Conservation (phyloP, 1,139 yeast genomes). For the Candida gigantensis region DNA sequence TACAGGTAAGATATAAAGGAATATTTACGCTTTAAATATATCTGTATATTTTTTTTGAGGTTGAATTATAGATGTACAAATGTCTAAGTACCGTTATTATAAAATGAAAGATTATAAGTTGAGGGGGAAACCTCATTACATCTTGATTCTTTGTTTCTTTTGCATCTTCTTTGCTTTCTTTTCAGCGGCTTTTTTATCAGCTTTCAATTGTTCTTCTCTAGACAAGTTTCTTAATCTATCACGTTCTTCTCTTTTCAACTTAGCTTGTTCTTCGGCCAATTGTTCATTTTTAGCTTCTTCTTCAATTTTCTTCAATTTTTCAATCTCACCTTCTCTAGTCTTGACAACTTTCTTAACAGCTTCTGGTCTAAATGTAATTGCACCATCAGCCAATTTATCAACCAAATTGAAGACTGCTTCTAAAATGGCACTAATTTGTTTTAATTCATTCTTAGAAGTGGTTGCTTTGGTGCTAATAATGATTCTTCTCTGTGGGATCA, state of each 20-base stretch:
- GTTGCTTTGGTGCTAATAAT: slow-evolving; percentile 54
- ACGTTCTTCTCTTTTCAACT: slow-evolving; percentile 63
- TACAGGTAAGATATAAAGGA: slow-evolving; percentile 45
- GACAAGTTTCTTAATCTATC: slow-evolving; percentile 57
- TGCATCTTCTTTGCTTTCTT: slow-evolving; percentile 44
- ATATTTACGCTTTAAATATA: too few relatives aligned
- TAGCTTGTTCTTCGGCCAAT: slow-evolving; percentile 65
- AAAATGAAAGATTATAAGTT: too few relatives aligned
- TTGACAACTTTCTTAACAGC: slow-evolving; percentile 72
- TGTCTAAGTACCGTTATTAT: too few relatives aligned
- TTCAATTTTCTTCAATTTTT: slow-evolving; percentile 56
- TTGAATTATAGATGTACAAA: too few relatives aligned
- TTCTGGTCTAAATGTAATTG: slow-evolving; percentile 59
- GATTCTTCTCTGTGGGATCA: slow-evolving; percentile 56
- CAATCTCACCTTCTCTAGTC: slow-evolving; percentile 69
- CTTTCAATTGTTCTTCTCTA: slow-evolving; percentile 73
- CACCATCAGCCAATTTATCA: slow-evolving; percentile 52
- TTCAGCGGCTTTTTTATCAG: slow-evolving; percentile 62
- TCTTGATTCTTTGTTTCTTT: slow-evolving; percentile 43
- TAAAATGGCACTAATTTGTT: slow-evolving; percentile 49
- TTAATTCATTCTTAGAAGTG: slow-evolving; percentile 44
- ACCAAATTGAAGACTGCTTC: slow-evolving; percentile 53
- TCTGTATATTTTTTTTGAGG: too few relatives aligned
- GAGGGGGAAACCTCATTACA: too few relatives aligned
- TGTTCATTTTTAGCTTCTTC: slow-evolving; percentile 71